Base-by-base conservation (phyloP, 116 monocot species). In the Phalaenopsis hybrid region DNA sequence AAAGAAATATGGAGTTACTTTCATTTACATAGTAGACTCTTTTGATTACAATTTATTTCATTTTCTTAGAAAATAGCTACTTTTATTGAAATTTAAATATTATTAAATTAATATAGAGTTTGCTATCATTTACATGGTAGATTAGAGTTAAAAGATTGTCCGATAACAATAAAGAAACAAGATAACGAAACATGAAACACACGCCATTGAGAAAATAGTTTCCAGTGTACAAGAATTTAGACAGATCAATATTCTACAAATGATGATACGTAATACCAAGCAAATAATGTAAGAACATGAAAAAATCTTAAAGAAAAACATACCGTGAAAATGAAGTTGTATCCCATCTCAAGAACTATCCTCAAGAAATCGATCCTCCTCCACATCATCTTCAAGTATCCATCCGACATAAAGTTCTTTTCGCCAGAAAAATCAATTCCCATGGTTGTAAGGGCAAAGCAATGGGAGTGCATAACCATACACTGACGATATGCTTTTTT, bases 371-470 rank as follows among this genome's bases (percentile, higher is more conserved):
- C 86, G 6, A 92, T 78, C 84, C 91, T 89, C 75, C 86, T 88
- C 92, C 92, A 95, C 95, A 91, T 89, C 91, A 95, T 91, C 85
- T 88, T 87, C 80, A 95, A 69, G 43, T 92, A 95, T 8, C 85
- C 92, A 18, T 73, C 84, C 0, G 95, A 78, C 87, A 91, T 85
- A 77, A 92, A 92, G 1, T 78, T 50, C 82, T 92, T 91, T 83
- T 92, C 81, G 1, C 77, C 89, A 1, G 95, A 92, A 80, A 92
- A 95, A 78, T 95, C 92, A 6, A 91, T 84, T 34, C 87, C 92
- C 4, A 81, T 77, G 0, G 92, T 91, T 11, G 44, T 83, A 5
- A 92, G 79, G 33, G 86, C 85, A 49, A 91, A 89, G 73, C 92
- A 95, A 65, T 91, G 81, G 2, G 1, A 6, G 49, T 92, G 95